Evolutionary conservation across 2,329 filamentous ascomycete species (phyloP), one percentile per base, ranked within the genome.

Genomic region (Apiospora marii): DNA sequence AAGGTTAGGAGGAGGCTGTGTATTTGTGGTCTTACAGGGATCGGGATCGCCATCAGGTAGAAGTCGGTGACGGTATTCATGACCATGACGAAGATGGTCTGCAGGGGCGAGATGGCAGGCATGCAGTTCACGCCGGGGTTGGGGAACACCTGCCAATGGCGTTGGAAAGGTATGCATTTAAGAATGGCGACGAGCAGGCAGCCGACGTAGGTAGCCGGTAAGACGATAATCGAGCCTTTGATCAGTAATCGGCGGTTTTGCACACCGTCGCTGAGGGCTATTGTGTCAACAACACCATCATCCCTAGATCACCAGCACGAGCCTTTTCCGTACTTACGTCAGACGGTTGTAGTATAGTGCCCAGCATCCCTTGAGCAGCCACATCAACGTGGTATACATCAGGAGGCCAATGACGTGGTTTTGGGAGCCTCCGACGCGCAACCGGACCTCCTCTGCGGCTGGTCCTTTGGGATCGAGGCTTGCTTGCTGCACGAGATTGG

Each of bases 81-180:
- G 2, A 83, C 79, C 73, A 86, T 84, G 1, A 85, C 86, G 30
- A 84, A 84, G 68, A 85, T 83, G 37, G 85, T 83, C 72, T 87
- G 84, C 68, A 87, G 79, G 16, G 82, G 81, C 6, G 85, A 86
- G 44, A 87, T 83, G 0, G 85, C 85, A 0, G 85, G 85, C 75
- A 85, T 84, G 72, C 85, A 87, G 43, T 80, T 72, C 86, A 84
- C 86, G 16, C 86, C 85, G 3, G 87, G 86, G 27, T 86, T 74
- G 1, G 87, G 86, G 70, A 85, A 77, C 41, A 89, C 88, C 76
- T 88, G 85, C 84, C 84, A 87, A 64, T 86, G 85, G 58, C 84
- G 82, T 61, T 83, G 73, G 64, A 85, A 82, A 0, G 86, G 85
- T 0, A 76, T 71, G 68, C 85, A 87, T 12, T 84, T 84, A 34